Percentiles rank a stretch among this genome's conserved stretches.
These are phyloP conservation scores for Incumbomyces lentus DNA, from an alignment of 2,329 filamentous ascomycete species.

Conservation along the genomic window DNA sequence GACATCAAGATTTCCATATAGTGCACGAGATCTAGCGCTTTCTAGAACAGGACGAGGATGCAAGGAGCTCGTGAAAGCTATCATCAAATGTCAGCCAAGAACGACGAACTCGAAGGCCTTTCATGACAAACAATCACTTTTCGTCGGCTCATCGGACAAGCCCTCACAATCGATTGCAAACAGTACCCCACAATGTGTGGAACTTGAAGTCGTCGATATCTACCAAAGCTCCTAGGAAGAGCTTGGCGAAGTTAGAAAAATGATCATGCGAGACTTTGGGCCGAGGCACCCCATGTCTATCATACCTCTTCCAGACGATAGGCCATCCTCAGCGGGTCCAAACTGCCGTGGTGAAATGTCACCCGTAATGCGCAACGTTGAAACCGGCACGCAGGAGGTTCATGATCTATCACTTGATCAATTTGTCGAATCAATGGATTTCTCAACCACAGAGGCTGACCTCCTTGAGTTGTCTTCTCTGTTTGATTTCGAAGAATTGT, in stretches of 20 bases:
- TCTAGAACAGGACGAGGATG: neutral
- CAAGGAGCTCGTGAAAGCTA: slow-evolving; percentile 2
- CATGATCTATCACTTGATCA: no score
- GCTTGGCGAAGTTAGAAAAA: neutral
- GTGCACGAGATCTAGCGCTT: neutral
- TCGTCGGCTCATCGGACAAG: neutral
- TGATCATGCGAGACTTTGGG: neutral
- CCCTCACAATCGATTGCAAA: neutral
- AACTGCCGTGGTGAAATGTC: no score
- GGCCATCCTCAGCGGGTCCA: no score
- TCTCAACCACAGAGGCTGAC: no score
- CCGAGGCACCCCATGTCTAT: no score
- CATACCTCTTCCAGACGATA: no score
- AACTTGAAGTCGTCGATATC: neutral
- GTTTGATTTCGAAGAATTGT: no score
- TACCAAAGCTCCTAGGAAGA: slow-evolving; percentile 3
- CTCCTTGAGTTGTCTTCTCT: no score
- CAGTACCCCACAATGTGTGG: neutral
- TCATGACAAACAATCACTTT: neutral
- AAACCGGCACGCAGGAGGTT: no score
- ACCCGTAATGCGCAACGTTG: no score
- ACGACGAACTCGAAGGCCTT: neutral
- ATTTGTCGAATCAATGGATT: no score
- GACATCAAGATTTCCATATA: slow-evolving; percentile 1
- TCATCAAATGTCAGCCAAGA: neutral